Conservation (phyloP, 2,329 filamentous ascomycete genomes). For the Fusarium sp. region DNA sequence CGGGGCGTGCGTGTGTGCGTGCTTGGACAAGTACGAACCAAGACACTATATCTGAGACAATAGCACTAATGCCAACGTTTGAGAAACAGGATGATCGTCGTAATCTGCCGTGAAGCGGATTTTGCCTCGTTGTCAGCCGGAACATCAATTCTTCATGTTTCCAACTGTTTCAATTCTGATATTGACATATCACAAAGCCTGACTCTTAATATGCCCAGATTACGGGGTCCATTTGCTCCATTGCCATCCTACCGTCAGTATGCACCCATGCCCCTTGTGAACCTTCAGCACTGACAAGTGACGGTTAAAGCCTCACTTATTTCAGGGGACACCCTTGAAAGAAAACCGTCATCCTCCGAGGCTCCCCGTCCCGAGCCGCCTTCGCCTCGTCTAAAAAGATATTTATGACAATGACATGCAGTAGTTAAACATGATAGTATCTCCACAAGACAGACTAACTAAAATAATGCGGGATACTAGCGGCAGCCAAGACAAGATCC, state of each 20-base stretch:
- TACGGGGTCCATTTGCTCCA: neutral
- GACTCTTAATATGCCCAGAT: neutral
- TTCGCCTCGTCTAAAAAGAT: neutral
- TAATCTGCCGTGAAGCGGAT: neutral
- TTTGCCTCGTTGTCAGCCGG: neutral
- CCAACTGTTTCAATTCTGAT: conserved; percentile 5
- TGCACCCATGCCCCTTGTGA: neutral
- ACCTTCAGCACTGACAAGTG: neutral
- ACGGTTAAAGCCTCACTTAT: neutral
- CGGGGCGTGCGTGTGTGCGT: conserved; percentile 23
- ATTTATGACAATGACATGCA: conserved; percentile 2
- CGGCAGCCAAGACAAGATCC: conserved; percentile 7
- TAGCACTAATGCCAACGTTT: conserved; percentile 9
- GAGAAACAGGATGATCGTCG: conserved; percentile 26
- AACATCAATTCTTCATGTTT: conserved; percentile 8
- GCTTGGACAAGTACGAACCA: conserved; percentile 14
- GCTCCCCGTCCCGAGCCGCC: conserved; percentile 6
- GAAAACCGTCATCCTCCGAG: neutral
- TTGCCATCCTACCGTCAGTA: neutral
- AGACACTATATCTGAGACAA: conserved; percentile 44
- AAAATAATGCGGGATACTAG: neutral
- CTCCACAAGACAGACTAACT: neutral
- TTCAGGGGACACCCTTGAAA: neutral
- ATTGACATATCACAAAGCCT: neutral
- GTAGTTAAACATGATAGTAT: neutral